A percentile compares a stretch with the other conserved stretches of the same genome.
Evolutionary conservation across 768 basidiomycete genomes (phyloP).

Genomic region (Cyclocybe aegerita): DNA sequence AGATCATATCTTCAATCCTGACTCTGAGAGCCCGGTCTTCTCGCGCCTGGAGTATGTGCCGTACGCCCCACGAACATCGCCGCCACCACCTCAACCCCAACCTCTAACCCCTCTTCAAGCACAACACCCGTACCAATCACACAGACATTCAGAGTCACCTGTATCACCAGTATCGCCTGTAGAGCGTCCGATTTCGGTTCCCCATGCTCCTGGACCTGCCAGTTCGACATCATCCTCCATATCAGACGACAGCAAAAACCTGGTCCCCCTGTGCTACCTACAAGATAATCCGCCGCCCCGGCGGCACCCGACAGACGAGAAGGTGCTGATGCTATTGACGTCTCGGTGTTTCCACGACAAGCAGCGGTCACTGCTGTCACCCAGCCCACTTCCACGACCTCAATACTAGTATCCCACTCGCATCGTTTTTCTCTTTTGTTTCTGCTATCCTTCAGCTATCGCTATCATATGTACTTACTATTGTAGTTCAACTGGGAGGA

Average conservation of each 20-base stretch:
- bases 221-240: slow-evolving; percentile 22
- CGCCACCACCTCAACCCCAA: slow-evolving; percentile 17
- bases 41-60: slow-evolving; percentile 45
- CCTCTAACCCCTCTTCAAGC: neutral
- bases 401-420: too few relatives aligned
- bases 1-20: slow-evolving; percentile 49
- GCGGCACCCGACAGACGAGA: slow-evolving; percentile 66
- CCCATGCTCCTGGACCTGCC: slow-evolving; percentile 22
- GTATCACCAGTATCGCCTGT: too few relatives aligned
- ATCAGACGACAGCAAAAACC: slow-evolving; percentile 28
- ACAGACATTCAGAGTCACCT: slow-evolving; percentile 5
- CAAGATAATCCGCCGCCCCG: slow-evolving; percentile 61
- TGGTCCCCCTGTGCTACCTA: slow-evolving; percentile 71
- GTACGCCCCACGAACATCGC: slow-evolving; percentile 32
- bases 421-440: too few relatives aligned
- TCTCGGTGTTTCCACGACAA: slow-evolving; percentile 22
- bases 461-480: too few relatives aligned
- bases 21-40: slow-evolving; percentile 35
- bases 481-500: too few relatives aligned
- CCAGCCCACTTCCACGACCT: neutral
- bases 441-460: too few relatives aligned
- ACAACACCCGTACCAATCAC: slow-evolving; percentile 15
- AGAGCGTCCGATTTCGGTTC: slow-evolving; percentile 12
- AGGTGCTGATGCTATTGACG: slow-evolving; percentile 39
- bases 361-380: slow-evolving; percentile 7